Evolutionary conservation across 2,329 filamentous ascomycete genomes (phyloP).

Genomic region (Diaporthe nobilis): DNA sequence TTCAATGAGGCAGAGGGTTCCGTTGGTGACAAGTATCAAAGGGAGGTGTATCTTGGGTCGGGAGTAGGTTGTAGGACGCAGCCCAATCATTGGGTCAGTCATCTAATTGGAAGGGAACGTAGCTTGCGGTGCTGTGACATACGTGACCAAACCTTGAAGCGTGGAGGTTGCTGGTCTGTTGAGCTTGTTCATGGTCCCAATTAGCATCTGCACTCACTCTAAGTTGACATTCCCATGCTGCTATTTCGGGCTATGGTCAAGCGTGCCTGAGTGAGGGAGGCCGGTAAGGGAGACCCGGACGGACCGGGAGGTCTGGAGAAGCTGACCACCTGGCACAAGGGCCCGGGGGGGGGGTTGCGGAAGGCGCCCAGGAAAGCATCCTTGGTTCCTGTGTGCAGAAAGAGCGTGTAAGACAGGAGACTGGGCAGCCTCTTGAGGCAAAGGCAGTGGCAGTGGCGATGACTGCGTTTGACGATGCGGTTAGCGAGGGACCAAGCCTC

Average conservation of each 20-base stretch:
- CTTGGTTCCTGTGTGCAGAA: not conserved
- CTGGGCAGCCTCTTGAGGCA: not conserved
- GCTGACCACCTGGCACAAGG: not conserved
- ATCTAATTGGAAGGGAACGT: not conserved
- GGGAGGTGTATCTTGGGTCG: not conserved
- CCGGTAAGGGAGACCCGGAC: constrained; percentile 20
- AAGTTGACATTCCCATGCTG: not conserved
- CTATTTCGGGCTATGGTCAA: constrained; percentile 35
- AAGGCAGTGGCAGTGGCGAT: not conserved
- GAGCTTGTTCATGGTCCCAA: not conserved
- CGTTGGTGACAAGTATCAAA: not conserved
- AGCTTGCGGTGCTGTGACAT: constrained; percentile 5
- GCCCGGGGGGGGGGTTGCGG: not conserved
- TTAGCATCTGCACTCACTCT: not conserved
- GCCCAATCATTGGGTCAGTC: not conserved
- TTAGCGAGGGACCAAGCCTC: not conserved
- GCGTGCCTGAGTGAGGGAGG: not conserved
- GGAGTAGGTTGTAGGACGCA: not conserved
- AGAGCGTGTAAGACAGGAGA: not conserved
- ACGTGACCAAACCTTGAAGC: not conserved
- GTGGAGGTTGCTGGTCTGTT: not conserved
- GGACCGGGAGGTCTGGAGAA: constrained; percentile 30
- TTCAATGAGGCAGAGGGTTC: not conserved
- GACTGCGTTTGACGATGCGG: not conserved
- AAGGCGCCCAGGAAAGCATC: not conserved